Base-by-base conservation (phyloP, 2,329 filamentous ascomycete species). In the Stachybotrys echinatus region DNA sequence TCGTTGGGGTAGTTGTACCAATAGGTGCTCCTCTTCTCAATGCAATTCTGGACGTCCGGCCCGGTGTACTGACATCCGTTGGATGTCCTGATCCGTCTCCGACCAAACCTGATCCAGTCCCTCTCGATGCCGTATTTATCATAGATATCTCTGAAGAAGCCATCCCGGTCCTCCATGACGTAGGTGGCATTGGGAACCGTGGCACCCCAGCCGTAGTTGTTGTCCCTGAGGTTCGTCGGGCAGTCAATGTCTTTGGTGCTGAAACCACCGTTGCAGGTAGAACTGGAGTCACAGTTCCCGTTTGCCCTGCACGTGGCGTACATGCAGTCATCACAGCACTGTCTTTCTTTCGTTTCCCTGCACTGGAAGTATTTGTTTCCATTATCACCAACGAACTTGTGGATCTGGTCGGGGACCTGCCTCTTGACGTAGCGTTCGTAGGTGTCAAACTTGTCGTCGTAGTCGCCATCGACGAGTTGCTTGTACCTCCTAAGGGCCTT, bases 61-160 rank as follows among this genome's bases (percentile, higher is more conserved):
- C 20, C 21, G 6, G 8, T 39, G 22, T 48, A 44, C 20, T 44
- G 39, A n/a, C 45, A 48, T 19, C 43, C 44, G 44, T 50, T 46
- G 44, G 44, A 18, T 6, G 40, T 42, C 4, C 20, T 22, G 22
- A 50, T 42, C 21, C 23, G 27, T n/a, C 34, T 46, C 1, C 40
- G 18, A 20, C 45, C 23, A 23, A 48, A 51, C 38, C 27, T 22
- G 31, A 51, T 39, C 53, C 42, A 44, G 10, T 23, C 42, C 19
- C 22, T 44, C 12, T 20, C 42, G 19, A 44, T 44, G 22, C 42
- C 42, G 23, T 54, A 51, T 7, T 56, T 44, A 12, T 61, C 46
- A 27, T 34, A 38, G n/a, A 61, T 52, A 4, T 46, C 51, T 23
- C 51, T 52, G 40, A 47, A 54, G 45, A 58, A 60, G 19, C 51